Percentiles rank a stretch among this genome's conserved stretches.
phyloP scores from a whole-genome alignment of 306 rosid genomes.

The Vigna unguiculata region DNA sequence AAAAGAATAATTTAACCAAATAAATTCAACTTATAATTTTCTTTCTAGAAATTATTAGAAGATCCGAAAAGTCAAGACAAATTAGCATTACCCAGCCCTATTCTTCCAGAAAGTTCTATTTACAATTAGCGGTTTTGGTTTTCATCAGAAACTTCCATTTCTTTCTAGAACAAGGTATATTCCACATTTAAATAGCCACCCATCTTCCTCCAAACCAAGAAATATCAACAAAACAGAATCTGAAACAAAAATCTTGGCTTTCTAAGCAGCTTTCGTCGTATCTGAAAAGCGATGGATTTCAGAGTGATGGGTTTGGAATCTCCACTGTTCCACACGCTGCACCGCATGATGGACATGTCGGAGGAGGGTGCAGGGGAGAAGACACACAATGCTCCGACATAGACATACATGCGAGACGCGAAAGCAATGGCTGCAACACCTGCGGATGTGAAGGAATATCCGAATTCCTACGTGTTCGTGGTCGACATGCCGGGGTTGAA shows the following conservation, averaged over 20 bases:
- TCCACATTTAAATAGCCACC: not conserved
- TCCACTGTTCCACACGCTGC: not conserved
- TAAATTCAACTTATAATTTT: too few relatives aligned
- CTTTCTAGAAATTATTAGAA: too few relatives aligned
- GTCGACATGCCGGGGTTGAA: constrained; percentile 16
- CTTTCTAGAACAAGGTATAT: not conserved
- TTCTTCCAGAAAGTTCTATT: not conserved
- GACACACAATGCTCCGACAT: not conserved
- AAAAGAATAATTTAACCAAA: too few relatives aligned
- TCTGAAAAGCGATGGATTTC: not conserved
- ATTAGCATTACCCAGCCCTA: too few relatives aligned
- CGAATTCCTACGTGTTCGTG: not conserved
- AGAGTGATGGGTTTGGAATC: not conserved
- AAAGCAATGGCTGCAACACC: not conserved
- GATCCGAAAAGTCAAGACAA: too few relatives aligned
- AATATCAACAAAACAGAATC: not conserved
- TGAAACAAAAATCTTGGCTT: not conserved
- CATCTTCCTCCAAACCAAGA: too few relatives aligned
- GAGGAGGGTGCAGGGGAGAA: not conserved
- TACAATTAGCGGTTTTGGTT: too few relatives aligned
- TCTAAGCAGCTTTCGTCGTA: not conserved
- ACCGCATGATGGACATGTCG: not conserved
- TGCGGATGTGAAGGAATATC: not conserved
- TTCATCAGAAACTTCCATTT: constrained; percentile 39
- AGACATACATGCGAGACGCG: not conserved